Percentiles rank a stretch among this genome's conserved stretches.
phyloP scores from a whole-genome alignment of 2,329 filamentous ascomycete genomes.

The Aspergillus carbonarius region DNA sequence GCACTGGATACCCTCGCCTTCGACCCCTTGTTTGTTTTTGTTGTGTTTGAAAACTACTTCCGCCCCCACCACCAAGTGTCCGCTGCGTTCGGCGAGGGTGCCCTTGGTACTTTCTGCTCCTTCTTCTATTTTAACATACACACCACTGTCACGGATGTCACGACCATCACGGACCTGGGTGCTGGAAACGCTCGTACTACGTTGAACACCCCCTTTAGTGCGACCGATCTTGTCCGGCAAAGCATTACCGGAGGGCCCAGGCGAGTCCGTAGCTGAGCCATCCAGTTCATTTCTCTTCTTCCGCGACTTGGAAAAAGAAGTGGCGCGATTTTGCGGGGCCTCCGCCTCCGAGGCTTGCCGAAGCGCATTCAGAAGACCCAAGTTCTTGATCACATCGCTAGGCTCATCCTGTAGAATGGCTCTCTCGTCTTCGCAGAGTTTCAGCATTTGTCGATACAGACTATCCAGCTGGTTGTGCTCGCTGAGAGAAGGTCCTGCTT shows the following conservation, averaged over 20 bases:
- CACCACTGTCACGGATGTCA: constrained; percentile 31
- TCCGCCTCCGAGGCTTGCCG: constrained; percentile 50
- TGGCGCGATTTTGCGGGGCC: constrained; percentile 39
- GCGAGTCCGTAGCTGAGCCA: constrained; percentile 45
- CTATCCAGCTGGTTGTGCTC: constrained; percentile 47
- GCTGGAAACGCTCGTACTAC: constrained; percentile 46
- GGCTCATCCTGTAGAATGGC: constrained; percentile 50
- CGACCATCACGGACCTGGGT: constrained; percentile 39
- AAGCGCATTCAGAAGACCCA: constrained; percentile 50
- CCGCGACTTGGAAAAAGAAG: constrained; percentile 44
- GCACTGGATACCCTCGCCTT: constrained; percentile 66
- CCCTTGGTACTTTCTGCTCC: constrained; percentile 44
- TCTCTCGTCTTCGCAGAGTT: constrained; percentile 50
- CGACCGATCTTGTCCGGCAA: constrained; percentile 45
- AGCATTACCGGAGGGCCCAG: constrained; percentile 41
- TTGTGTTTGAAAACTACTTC: constrained; percentile 54
- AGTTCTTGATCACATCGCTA: constrained; percentile 52
- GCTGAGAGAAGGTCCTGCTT: constrained; percentile 35
- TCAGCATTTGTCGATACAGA: constrained; percentile 48
- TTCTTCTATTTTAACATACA: constrained; percentile 45
- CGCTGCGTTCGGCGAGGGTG: constrained; percentile 45
- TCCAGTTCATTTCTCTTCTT: constrained; percentile 49
- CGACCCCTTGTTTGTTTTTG: constrained; percentile 51
- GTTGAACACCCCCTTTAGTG: constrained; percentile 41
- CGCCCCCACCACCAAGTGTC: constrained; percentile 46